Percentiles rank a stretch among this genome's conserved stretches.
Evolutionary conservation across 768 basidiomycete genomes (phyloP).

Genomic region (Podaxis sp.): DNA sequence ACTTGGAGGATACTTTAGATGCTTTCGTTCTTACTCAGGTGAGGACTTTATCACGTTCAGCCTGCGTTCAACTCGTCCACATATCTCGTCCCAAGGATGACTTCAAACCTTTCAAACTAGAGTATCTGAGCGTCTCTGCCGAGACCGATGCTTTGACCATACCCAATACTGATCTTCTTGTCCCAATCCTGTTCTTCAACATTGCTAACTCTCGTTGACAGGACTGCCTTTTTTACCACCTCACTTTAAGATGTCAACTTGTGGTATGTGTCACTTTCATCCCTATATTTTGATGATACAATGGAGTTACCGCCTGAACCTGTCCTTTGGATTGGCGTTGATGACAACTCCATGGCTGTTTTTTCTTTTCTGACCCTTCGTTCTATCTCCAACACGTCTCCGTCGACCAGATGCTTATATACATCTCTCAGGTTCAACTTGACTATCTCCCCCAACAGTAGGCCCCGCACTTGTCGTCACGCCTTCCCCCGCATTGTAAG

Average conservation of each 20-base stretch:
- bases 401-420: neutral
- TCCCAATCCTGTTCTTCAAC: neutral
- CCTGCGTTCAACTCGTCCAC: neutral
- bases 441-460: neutral
- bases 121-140: constrained; percentile 75
- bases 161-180: constrained; percentile 56
- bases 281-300: constrained; percentile 51
- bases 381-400: neutral
- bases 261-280: constrained; percentile 34
- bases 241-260: neutral
- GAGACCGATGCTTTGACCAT: constrained; percentile 67
- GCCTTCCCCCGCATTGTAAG: constrained; percentile 29
- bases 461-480: neutral
- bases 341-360: constrained; percentile 85
- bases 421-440: neutral
- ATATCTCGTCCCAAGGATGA: constrained; percentile 45
- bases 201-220: constrained; percentile 12
- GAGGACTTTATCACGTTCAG: neutral
- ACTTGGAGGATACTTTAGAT: neutral
- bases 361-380: constrained; percentile 56
- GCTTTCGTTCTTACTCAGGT: neutral
- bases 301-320: constrained; percentile 89
- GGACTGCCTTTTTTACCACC: constrained; percentile 8
- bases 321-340: constrained; percentile 44
- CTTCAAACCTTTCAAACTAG: constrained; percentile 80